phyloP scores from a whole-genome alignment of 495 filamentous ascomycete species.

The Daldinia bambusicola region DNA sequence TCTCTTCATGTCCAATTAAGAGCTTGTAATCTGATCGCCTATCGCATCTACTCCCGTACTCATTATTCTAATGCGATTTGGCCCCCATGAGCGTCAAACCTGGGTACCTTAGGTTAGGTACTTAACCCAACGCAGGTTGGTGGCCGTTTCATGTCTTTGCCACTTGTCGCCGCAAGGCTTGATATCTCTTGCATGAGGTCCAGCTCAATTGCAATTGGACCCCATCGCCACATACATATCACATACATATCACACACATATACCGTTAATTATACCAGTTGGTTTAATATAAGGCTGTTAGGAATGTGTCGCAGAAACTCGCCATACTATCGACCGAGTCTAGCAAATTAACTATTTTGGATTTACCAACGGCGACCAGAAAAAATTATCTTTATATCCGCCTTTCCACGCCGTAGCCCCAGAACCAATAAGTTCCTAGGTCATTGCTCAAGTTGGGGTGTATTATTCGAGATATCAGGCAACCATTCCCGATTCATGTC shows the following conservation, averaged over 20 bases:
- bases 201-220: slow-evolving; percentile 16
- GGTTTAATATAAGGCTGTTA: slow-evolving; percentile 18
- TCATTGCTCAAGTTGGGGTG: slow-evolving; percentile 16
- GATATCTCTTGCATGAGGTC: neutral
- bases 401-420: slow-evolving; percentile 24
- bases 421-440: slow-evolving; percentile 7
- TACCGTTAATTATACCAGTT: no score
- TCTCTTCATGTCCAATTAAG: slow-evolving; percentile 15
- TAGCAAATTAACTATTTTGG: slow-evolving; percentile 21
- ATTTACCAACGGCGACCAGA: slow-evolving; percentile 13
- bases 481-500: slow-evolving; percentile 12
- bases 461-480: slow-evolving; percentile 30
- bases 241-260: no score
- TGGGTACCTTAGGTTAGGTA: no score
- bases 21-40: slow-evolving; percentile 6
- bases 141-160: slow-evolving; percentile 35
- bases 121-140: neutral
- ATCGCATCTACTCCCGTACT: neutral
- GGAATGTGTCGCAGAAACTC: neutral
- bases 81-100: slow-evolving; percentile 23
- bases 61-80: neutral
- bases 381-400: slow-evolving; percentile 19
- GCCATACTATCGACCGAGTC: slow-evolving; percentile 9
- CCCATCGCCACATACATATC: slow-evolving; percentile 15
- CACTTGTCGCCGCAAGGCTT: slow-evolving; percentile 23